Percentiles rank a stretch among this genome's conserved stretches.
Conservation (phyloP, 2,329 filamentous ascomycete species). For the Setomelanomma holmii region DNA sequence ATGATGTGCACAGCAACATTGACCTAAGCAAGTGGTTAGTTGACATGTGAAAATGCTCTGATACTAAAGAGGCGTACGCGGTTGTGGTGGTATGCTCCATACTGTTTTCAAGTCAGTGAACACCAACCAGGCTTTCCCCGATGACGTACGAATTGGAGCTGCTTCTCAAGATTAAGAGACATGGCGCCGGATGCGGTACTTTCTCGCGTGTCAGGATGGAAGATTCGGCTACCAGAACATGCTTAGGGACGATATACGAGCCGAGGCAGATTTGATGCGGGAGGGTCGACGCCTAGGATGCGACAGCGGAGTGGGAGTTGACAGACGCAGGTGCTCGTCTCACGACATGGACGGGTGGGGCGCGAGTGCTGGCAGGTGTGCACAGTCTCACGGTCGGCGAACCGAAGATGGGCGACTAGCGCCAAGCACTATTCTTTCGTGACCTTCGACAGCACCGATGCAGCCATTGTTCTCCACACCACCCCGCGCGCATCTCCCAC, state of each 20-base stretch:
- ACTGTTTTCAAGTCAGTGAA: constrained; percentile 59
- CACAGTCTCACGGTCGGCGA: constrained; percentile 16
- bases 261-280: not conserved
- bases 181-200: constrained; percentile 48
- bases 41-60: constrained; percentile 20
- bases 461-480: constrained; percentile 18
- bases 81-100: constrained; percentile 84
- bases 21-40: constrained; percentile 57
- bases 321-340: constrained; percentile 27
- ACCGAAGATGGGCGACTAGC: too few species aligned
- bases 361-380: constrained; percentile 28
- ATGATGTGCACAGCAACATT: constrained; percentile 81
- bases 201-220: constrained; percentile 32
- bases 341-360: constrained; percentile 36
- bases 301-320: constrained; percentile 17
- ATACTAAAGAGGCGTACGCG: constrained; percentile 54
- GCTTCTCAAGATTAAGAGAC: constrained; percentile 78
- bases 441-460: constrained; percentile 6
- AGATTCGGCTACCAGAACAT: constrained; percentile 33
- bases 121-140: constrained; percentile 3
- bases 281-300: not conserved
- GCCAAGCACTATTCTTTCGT: constrained; percentile 3
- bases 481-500: constrained; percentile 17
- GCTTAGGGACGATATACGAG: constrained; percentile 19
- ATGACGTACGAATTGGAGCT: constrained; percentile 77